phyloP scores from a whole-genome alignment of 306 rosid species.

The Quercus bicolor region DNA sequence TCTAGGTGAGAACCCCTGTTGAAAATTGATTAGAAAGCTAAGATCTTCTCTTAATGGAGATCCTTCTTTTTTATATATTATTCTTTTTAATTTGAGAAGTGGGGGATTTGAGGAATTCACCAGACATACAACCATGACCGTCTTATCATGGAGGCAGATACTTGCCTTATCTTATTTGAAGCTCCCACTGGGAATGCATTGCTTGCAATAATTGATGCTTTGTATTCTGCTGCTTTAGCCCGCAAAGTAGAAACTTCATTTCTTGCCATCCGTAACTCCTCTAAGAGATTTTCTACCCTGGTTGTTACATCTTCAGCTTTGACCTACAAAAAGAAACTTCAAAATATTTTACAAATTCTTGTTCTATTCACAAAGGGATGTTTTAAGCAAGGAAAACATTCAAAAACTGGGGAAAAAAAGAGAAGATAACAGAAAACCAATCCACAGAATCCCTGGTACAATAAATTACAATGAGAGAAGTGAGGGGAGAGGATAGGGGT shows the following conservation, averaged over 20 bases:
- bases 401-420: neutral
- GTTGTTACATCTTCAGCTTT: conserved; percentile 85
- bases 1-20: neutral
- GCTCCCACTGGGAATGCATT: conserved; percentile 63
- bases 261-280: conserved; percentile 69
- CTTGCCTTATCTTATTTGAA: conserved; percentile 64
- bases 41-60: neutral
- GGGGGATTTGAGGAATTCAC: neutral
- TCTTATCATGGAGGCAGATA: conserved; percentile 14
- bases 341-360: neutral
- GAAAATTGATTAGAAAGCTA: neutral
- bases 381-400: neutral
- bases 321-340: conserved; percentile 48
- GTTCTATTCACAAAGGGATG: conserved; percentile 5
- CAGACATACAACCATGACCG: neutral
- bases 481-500: neutral
- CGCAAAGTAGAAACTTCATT: conserved; percentile 71
- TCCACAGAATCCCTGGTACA: neutral
- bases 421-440: neutral
- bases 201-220: conserved; percentile 66
- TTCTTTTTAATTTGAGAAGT: too few relatives aligned
- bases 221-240: conserved; percentile 72
- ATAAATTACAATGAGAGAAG: neutral
- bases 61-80: too few relatives aligned
- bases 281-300: conserved; percentile 75